These are phyloP conservation scores for Silene conica DNA, from an alignment of 148 eudicot species.

Conservation along the genomic window DNA sequence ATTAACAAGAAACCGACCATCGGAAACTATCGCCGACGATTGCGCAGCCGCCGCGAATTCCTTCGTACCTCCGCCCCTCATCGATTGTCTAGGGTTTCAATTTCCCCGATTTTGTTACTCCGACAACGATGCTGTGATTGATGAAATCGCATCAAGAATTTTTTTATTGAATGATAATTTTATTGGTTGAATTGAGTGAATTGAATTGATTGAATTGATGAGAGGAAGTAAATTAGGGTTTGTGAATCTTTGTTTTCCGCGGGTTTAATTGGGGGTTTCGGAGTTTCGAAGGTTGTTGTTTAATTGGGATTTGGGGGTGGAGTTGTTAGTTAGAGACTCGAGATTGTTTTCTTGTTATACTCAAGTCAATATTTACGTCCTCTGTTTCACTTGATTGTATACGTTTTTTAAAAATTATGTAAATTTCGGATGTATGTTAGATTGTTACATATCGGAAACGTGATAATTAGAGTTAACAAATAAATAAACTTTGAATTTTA, in stretches of 20 bases:
- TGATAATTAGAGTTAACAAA: too few species aligned
- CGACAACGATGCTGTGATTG: neutral
- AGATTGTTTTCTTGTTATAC: neutral
- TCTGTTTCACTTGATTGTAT: too few species aligned
- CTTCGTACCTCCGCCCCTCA: constrained; percentile 13
- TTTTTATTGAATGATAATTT: too few species aligned
- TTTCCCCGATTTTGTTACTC: constrained; percentile 6
- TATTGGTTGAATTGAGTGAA: neutral
- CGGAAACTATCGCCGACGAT: constrained; percentile 26
- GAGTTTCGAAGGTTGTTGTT: neutral
- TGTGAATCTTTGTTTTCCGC: neutral
- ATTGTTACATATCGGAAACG: too few species aligned
- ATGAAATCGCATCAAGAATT: neutral
- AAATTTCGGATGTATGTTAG: too few species aligned
- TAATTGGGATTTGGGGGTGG: neutral
- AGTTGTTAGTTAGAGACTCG: neutral
- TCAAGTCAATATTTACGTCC: too few species aligned
- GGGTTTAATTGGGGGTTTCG: constrained; percentile 4
- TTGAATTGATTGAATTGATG: neutral
- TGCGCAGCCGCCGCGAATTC: neutral
- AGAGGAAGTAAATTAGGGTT: neutral
- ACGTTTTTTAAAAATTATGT: too few species aligned
- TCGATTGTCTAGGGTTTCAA: neutral
- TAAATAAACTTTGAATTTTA: too few species aligned
- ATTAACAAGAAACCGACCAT: constrained; percentile 23